phyloP scores from a whole-genome alignment of 2,329 filamentous ascomycete species.

The Neofusicoccum ribis region DNA sequence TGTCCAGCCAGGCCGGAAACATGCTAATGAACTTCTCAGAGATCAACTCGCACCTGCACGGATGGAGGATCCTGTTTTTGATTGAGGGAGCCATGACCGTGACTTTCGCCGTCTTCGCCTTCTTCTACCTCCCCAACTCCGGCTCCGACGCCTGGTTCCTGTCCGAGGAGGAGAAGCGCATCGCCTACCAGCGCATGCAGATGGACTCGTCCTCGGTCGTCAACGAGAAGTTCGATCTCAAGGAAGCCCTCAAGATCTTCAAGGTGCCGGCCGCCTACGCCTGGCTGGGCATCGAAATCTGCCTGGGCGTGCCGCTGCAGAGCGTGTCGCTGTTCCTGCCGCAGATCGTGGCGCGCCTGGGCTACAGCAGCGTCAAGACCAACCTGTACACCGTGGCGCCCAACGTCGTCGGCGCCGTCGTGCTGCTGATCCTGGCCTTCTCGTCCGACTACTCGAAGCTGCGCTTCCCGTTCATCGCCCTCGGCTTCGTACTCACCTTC shows the following conservation, averaged over 20 bases:
- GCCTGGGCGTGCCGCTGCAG: constrained; percentile 60
- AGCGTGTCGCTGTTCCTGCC: constrained; percentile 60
- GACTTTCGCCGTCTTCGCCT: constrained; percentile 62
- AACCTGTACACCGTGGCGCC: constrained; percentile 83
- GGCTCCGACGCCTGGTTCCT: constrained; percentile 67
- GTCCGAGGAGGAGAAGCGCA: constrained; percentile 62
- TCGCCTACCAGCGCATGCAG: constrained; percentile 73
- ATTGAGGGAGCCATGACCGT: constrained; percentile 62
- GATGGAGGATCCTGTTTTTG: constrained; percentile 68
- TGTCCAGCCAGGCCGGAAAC: no score
- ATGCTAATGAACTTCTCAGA: constrained; percentile 38
- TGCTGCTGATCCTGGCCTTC: constrained; percentile 73
- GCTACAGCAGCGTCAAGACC: constrained; percentile 61
- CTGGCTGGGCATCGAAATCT: constrained; percentile 59
- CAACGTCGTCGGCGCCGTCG: constrained; percentile 71
- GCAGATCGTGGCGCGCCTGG: constrained; percentile 56
- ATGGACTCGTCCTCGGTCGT: constrained; percentile 70
- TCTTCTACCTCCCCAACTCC: constrained; percentile 66
- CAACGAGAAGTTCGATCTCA: constrained; percentile 56
- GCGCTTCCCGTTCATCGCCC: constrained; percentile 71
- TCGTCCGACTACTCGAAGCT: constrained; percentile 65
- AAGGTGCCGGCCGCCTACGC: constrained; percentile 55
- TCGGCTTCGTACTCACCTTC: constrained; percentile 74
- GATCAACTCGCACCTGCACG: constrained; percentile 52
- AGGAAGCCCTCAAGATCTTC: constrained; percentile 55